Evolutionary conservation across 768 basidiomycete species (phyloP).

Genomic region (Amanita rubescens): DNA sequence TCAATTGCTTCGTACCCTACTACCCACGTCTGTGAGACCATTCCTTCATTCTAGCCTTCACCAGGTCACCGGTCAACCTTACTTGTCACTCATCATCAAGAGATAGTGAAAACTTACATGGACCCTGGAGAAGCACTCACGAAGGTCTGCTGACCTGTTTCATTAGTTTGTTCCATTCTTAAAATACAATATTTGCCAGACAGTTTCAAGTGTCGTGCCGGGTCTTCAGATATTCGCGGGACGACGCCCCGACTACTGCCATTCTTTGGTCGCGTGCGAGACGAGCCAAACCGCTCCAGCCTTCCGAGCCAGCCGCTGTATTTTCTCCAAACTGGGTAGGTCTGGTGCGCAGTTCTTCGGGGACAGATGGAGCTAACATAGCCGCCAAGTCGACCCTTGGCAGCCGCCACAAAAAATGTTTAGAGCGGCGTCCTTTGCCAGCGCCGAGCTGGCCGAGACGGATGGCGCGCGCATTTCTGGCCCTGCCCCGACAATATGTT

Average conservation of each 20-base stretch:
- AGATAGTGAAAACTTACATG: neutral
- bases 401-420: neutral
- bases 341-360: neutral
- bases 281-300: slow-evolving; percentile 1
- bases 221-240: neutral
- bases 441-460: neutral
- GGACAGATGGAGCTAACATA: neutral
- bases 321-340: neutral
- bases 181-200: neutral
- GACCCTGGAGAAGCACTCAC: neutral
- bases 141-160: neutral
- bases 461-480: slow-evolving; percentile 16
- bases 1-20: neutral
- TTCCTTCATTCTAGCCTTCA: neutral
- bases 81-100: neutral
- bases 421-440: neutral
- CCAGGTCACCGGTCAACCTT: neutral
- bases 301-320: neutral
- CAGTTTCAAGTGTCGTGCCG: neutral
- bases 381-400: neutral
- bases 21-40: neutral
- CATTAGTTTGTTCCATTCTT: neutral
- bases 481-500: slow-evolving; percentile 21
- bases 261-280: neutral
- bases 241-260: neutral